phyloP scores from a whole-genome alignment of 2,329 filamentous ascomycete genomes.

The Macrophomina tecta region DNA sequence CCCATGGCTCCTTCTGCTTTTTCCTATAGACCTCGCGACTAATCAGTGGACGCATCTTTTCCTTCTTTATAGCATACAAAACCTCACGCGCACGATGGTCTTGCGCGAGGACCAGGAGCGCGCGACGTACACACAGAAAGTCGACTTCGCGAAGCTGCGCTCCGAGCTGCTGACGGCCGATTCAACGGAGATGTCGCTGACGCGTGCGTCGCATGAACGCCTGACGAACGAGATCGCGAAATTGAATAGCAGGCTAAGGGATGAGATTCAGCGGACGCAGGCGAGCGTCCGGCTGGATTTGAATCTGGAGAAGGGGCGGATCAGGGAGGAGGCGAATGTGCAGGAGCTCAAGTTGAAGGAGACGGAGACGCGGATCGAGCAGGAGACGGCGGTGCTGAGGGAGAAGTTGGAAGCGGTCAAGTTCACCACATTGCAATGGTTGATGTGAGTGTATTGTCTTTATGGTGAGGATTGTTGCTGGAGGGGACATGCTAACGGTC shows the following conservation, averaged over 20 bases:
- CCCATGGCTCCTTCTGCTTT: too few relatives aligned
- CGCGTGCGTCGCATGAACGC: conserved; percentile 86
- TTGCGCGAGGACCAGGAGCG: conserved; percentile 90
- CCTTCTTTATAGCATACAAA: conserved; percentile 74
- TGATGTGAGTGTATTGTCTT: conserved; percentile 73
- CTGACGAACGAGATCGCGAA: conserved; percentile 95
- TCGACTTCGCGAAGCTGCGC: conserved; percentile 96
- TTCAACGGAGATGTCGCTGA: conserved; percentile 87
- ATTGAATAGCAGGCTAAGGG: conserved; percentile 83
- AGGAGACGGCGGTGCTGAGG: conserved; percentile 87
- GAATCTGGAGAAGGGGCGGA: conserved; percentile 95
- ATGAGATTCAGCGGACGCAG: conserved; percentile 94
- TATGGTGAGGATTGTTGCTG: not conserved
- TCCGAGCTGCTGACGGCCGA: conserved; percentile 92
- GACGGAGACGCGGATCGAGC: conserved; percentile 97
- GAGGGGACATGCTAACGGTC: conserved; percentile 35
- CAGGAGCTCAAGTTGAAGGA: conserved; percentile 99
- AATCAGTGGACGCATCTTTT: too few relatives aligned
- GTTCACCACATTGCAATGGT: conserved; percentile 96
- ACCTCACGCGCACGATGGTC: conserved; percentile 97
- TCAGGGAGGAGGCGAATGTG: conserved; percentile 92
- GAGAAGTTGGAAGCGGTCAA: conserved; percentile 97
- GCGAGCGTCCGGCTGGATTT: conserved; percentile 90
- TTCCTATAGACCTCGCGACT: too few relatives aligned
- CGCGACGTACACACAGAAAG: conserved; percentile 81